Conservation (phyloP, 2,329 filamentous ascomycete genomes). For the Leptodontidium sp. region DNA sequence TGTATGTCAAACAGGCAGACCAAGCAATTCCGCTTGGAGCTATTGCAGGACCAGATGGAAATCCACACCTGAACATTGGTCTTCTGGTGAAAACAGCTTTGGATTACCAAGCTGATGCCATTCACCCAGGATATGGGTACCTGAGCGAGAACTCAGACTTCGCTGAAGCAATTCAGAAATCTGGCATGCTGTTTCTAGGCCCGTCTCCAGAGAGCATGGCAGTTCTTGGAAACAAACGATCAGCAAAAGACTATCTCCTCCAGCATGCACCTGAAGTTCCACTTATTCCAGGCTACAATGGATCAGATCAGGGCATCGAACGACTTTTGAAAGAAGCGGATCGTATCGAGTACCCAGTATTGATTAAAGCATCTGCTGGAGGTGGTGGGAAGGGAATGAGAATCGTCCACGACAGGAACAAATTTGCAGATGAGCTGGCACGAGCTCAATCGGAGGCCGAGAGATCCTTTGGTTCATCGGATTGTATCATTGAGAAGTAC, state of each 20-base stretch:
- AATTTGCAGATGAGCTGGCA: constrained; percentile 59
- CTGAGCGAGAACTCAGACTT: constrained; percentile 70
- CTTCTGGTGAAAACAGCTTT: constrained; percentile 27
- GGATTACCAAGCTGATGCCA: constrained; percentile 53
- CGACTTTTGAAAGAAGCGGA: constrained; percentile 65
- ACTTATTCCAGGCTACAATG: constrained; percentile 65
- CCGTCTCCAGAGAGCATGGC: constrained; percentile 50
- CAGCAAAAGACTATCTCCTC: constrained; percentile 69
- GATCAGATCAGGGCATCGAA: background rate
- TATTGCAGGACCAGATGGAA: background rate
- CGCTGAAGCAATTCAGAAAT: constrained; percentile 58
- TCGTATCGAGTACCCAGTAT: constrained; percentile 43
- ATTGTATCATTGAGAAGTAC: constrained; percentile 53
- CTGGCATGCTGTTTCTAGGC: constrained; percentile 67
- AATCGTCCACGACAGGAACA: constrained; percentile 56
- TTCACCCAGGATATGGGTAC: constrained; percentile 75
- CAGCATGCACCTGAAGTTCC: constrained; percentile 63
- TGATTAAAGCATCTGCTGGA: constrained; percentile 66
- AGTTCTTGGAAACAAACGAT: constrained; percentile 52
- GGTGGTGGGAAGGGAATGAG: constrained; percentile 71
- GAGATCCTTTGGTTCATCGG: constrained; percentile 56
- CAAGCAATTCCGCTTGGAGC: constrained; percentile 27
- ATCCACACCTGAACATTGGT: constrained; percentile 6
- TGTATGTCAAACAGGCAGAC: constrained; percentile 24
- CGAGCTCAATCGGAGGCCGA: constrained; percentile 62